Evolutionary conservation across 148 eudicot genomes (phyloP).

Genomic region (Arbutus unedo): DNA sequence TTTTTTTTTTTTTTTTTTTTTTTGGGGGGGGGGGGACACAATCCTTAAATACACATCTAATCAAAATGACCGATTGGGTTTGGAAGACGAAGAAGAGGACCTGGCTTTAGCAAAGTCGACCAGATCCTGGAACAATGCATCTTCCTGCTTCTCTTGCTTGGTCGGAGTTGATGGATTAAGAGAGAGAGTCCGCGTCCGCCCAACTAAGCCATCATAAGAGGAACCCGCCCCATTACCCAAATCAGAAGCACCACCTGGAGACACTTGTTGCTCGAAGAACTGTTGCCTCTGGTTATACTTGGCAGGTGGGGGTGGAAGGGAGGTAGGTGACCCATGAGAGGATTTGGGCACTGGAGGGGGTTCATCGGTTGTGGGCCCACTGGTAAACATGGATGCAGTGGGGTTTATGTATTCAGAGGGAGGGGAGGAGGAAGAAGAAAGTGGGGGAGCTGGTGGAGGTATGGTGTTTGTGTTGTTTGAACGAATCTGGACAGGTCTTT

Average conservation of each 20-base stretch:
- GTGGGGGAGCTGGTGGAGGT: conserved; percentile 32
- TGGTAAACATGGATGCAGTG: conserved; percentile 56
- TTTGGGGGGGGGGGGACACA: neutral
- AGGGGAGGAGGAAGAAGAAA: conserved; percentile 43
- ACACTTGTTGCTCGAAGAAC: conserved; percentile 54
- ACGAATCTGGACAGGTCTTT: conserved; percentile 36
- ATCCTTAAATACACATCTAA: neutral
- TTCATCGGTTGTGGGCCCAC: conserved; percentile 40
- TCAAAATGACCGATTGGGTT: conserved; percentile 42
- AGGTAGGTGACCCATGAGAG: conserved; percentile 41
- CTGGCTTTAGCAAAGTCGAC: conserved; percentile 79
- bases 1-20: too few species aligned
- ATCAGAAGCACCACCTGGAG: conserved; percentile 40
- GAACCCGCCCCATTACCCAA: conserved; percentile 58
- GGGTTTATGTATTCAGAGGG: conserved; percentile 45
- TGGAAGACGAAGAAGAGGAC: conserved; percentile 50
- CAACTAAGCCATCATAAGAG: conserved; percentile 65
- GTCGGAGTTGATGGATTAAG: conserved; percentile 45
- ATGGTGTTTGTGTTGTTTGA: conserved; percentile 29
- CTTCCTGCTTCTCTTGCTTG: conserved; percentile 64
- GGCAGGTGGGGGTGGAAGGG: conserved; percentile 79
- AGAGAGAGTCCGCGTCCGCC: conserved; percentile 60
- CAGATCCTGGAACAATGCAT: conserved; percentile 76
- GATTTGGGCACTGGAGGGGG: conserved; percentile 33
- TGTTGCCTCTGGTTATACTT: conserved; percentile 71